Evolutionary conservation across 2,329 filamentous ascomycete genomes (phyloP), one percentile per base, ranked within the genome.

Genomic region (Aspergillus glaucus): DNA sequence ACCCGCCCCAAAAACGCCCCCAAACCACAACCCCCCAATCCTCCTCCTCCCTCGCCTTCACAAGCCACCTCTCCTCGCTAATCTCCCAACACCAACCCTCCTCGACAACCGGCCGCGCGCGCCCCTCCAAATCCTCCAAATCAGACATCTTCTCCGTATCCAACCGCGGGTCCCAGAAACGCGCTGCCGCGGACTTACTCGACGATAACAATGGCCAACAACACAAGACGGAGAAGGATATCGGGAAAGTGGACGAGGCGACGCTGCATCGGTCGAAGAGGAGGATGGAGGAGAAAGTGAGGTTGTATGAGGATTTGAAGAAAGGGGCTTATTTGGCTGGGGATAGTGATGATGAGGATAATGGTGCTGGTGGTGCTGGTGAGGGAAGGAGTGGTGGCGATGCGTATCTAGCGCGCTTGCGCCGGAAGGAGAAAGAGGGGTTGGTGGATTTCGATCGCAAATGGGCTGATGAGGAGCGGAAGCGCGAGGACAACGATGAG

Each of bases 401-500:
- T 22, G 64, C 65, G 14, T 78, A 79, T 48, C 47, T 67, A 53
- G 75, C 39, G 80, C 87, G 56, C 80, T 85, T 62, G 75, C 81
- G 58, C 74, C 80, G 39, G 81, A 84, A 57, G 78, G 67, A 70
- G 49, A 63, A 57, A 32, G 66, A 70, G 47, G 69, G 80, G 21
- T 79, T 95, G 22, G 86, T 98, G 2, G 92, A 98, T 71, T 98
- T 98, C 68, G 93, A 97, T 69, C 79, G 86, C 52, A 98, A 97
- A 72, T 97, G 93, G 91, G 89, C 86, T 0, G 88, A 95, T 63
- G 73, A 75, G 21, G 75, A 83, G 47, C 69, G 66, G 3, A 61
- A 62, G 1, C 43, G 17, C 15, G 69, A 68, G 19, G 68, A 69
- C 4, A 60, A 58, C 12, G 66, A 62, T 1, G 63, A 63, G 24